Evolutionary conservation across 169 alveolate species (phyloP).

Genomic region (Eimeria brunetti): DNA sequence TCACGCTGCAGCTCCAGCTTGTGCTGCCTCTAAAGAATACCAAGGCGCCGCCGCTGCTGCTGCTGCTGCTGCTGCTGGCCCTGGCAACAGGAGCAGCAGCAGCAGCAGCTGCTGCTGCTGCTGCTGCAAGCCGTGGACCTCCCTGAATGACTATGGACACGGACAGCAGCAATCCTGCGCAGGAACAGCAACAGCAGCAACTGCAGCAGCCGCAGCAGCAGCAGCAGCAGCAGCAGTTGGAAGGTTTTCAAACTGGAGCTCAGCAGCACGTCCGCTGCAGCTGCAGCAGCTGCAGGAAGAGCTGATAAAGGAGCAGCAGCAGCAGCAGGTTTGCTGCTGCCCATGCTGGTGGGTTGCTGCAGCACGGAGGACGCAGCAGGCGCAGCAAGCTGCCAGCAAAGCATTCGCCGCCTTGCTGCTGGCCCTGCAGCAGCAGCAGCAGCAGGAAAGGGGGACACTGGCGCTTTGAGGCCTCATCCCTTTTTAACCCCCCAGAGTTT

Average conservation of each 20-base stretch:
- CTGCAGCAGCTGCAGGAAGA: constrained; percentile 54
- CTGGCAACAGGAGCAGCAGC: neutral
- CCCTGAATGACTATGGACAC: neutral
- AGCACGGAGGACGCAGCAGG: constrained; percentile 30
- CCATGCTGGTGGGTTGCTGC: constrained; percentile 52
- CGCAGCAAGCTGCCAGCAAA: neutral
- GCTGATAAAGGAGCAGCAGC: constrained; percentile 45
- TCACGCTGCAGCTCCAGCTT: neutral
- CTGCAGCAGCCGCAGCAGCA: constrained; percentile 34
- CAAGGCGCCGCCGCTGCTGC: neutral
- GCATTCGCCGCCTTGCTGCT: constrained; percentile 34
- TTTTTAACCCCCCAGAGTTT: neutral
- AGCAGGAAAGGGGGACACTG: constrained; percentile 3
- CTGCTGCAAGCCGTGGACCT: constrained; percentile 62
- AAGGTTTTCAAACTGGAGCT: neutral
- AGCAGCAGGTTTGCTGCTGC: constrained; percentile 59
- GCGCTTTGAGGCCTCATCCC: neutral
- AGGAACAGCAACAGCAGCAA: constrained; percentile 20
- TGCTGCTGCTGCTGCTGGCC: constrained; percentile 13
- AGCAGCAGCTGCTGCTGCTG: constrained; percentile 26
- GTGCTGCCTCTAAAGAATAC: neutral
- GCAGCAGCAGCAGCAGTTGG: constrained; percentile 1
- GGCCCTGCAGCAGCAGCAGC: constrained; percentile 65
- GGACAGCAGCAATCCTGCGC: neutral
- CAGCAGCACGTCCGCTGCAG: constrained; percentile 40